These are phyloP conservation scores for Fibroporia radiculosa DNA, from an alignment of 768 basidiomycete genomes.

Conservation along the genomic window DNA sequence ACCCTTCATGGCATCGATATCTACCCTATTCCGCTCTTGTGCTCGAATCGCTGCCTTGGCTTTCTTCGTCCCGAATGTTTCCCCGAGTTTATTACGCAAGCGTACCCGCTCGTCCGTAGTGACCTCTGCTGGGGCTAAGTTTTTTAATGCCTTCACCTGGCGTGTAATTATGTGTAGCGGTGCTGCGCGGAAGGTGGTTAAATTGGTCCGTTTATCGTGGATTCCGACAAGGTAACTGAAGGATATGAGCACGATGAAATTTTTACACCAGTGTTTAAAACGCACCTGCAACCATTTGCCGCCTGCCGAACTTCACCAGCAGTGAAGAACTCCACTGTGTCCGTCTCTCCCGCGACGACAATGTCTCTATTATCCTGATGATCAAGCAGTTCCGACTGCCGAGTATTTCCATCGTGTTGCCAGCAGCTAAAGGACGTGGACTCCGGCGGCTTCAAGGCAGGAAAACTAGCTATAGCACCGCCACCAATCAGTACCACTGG, in stretches of 20 bases:
- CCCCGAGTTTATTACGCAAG: conserved; percentile 74
- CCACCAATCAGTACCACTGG: too few relatives aligned
- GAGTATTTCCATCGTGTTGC: conserved; percentile 32
- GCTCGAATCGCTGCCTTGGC: conserved; percentile 81
- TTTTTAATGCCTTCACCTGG: conserved; percentile 80
- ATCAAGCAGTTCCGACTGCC: conserved; percentile 24
- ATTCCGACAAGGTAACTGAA: conserved; percentile 77
- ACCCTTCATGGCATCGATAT: conserved; percentile 80
- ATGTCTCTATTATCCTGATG: conserved; percentile 20
- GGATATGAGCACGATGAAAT: too few relatives aligned
- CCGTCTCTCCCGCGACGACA: conserved; percentile 77
- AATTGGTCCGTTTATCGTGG: conserved; percentile 67
- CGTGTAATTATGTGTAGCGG: conserved; percentile 65
- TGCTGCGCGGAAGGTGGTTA: conserved; percentile 60
- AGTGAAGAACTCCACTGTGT: conserved; percentile 74
- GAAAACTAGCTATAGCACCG: conserved; percentile 47
- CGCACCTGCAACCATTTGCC: conserved; percentile 63
- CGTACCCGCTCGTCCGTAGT: conserved; percentile 49
- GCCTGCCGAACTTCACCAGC: conserved; percentile 44
- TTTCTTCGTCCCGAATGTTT: conserved; percentile 93
- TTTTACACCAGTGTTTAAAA: conserved; percentile 2
- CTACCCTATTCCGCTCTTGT: conserved; percentile 83
- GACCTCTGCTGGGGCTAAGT: conserved; percentile 40
- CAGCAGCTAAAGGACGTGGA: conserved; percentile 60
- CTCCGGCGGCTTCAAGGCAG: conserved; percentile 49